These are phyloP conservation scores for Gigaspora rosea DNA, from an alignment of 192 early-diverging fungal genomes.

Conservation along the genomic window DNA sequence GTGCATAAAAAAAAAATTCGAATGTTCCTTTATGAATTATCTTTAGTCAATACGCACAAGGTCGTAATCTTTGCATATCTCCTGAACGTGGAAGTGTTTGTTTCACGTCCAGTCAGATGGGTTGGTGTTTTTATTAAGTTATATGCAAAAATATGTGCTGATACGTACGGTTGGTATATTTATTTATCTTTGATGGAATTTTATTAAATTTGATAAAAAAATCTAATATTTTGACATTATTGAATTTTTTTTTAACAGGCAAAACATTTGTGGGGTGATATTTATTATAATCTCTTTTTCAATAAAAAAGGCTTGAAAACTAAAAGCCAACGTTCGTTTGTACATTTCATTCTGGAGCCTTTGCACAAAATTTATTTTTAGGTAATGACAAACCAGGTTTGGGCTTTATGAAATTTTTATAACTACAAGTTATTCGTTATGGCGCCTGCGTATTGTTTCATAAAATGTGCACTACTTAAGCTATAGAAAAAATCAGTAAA, in stretches of 20 bases:
- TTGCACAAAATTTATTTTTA: slow-evolving; percentile 92
- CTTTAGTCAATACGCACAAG: slow-evolving; percentile 35
- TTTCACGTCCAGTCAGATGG: slow-evolving; percentile 86
- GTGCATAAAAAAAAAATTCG: too few species aligned
- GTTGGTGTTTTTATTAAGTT: slow-evolving; percentile 94
- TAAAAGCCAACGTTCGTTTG: slow-evolving; percentile 79
- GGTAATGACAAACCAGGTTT: too few species aligned
- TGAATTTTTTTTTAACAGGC: slow-evolving; percentile 48
- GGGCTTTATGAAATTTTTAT: too few species aligned
- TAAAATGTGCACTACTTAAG: too few species aligned
- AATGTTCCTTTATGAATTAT: too few species aligned
- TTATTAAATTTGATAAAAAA: neutral
- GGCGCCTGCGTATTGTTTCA: too few species aligned
- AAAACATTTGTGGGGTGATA: slow-evolving; percentile 94
- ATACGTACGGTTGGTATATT: slow-evolving; percentile 64
- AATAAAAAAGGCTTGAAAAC: slow-evolving; percentile 63
- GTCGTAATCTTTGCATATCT: slow-evolving; percentile 72
- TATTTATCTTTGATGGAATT: neutral
- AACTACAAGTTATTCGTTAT: too few species aligned
- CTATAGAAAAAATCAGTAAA: too few species aligned
- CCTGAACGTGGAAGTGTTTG: slow-evolving; percentile 96
- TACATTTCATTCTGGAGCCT: slow-evolving; percentile 95
- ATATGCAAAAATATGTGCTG: slow-evolving; percentile 88
- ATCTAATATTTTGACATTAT: neutral
- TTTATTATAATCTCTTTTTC: slow-evolving; percentile 87